Conservation (phyloP, 2,329 filamentous ascomycete species). For the Nemania sp. region DNA sequence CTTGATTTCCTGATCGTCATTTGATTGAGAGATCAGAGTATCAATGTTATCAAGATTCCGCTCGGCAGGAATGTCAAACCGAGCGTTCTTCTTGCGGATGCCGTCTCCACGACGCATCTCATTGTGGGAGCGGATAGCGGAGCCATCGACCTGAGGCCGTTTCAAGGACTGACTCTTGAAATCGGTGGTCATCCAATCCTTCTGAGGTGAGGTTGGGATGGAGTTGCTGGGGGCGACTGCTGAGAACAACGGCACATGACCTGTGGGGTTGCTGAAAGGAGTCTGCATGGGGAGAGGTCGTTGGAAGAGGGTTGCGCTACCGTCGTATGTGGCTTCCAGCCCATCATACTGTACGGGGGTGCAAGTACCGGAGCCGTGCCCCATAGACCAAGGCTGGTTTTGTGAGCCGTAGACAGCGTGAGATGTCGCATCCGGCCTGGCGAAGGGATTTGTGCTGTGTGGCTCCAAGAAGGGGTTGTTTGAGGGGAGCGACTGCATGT, state of each 20-base stretch:
- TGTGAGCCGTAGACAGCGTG: conserved; percentile 51
- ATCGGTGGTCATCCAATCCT: conserved; percentile 60
- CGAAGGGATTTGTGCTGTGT: conserved; percentile 68
- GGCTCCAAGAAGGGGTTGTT: conserved; percentile 66
- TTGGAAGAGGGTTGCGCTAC: conserved; percentile 57
- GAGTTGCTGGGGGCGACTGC: conserved; percentile 53
- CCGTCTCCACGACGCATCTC: conserved; percentile 80
- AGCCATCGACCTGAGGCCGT: conserved; percentile 69
- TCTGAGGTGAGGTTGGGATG: conserved; percentile 60
- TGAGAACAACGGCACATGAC: conserved; percentile 59
- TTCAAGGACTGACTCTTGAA: conserved; percentile 58
- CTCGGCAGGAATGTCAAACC: conserved; percentile 95
- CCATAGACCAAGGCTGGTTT: conserved; percentile 63
- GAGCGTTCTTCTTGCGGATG: conserved; percentile 98
- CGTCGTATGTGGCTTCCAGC: conserved; percentile 60
- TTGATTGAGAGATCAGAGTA: conserved; percentile 83
- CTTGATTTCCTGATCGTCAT: conserved; percentile 91
- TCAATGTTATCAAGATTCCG: conserved; percentile 95
- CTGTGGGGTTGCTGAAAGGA: conserved; percentile 58
- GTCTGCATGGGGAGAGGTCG: conserved; percentile 57
- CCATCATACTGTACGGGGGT: conserved; percentile 77
- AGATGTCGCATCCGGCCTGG: conserved; percentile 60
- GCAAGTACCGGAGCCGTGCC: conserved; percentile 69
- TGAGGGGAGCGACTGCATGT: conserved; percentile 67
- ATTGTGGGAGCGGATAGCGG: conserved; percentile 74